Base-by-base conservation (phyloP, 2,329 filamentous ascomycete species). In the Aspergillus puulaauensis region DNA sequence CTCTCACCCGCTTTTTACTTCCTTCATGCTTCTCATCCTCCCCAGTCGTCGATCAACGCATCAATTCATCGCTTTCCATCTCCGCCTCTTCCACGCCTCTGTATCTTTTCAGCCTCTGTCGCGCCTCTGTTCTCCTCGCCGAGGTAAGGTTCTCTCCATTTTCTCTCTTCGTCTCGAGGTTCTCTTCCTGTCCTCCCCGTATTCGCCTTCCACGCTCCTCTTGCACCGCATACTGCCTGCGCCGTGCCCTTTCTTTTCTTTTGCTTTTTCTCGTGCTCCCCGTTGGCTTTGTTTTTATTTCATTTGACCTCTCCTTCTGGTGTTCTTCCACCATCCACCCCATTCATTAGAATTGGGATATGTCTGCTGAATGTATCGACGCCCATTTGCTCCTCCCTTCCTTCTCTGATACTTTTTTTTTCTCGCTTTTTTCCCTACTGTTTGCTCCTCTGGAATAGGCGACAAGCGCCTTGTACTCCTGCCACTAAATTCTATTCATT, bases 381-480 rank as follows among this genome's bases (percentile, higher is more conserved):
- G 15, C 19, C n/a, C 46, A 39, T 15, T 48, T 31, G 33, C 46
- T 47, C 6, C 52, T 43, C 24, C 24, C 17, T 40, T 50, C 21
- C 8, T 37, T 51, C 24, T 21, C 27, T 35, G 43, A 44, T 55
- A 48, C 52, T 53, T 51, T 49, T 33, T 37, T 57, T 31, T 15
- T 58, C 49, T 17, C 48, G 17, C 27, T 31, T 55, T 55, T 33
- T 39, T 48, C 35, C 41, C 21, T 47, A 21, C 41, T 35, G 47
- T 41, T 46, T 47, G 41, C 12, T 52, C n/a, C 45, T 53, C 39
- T 33, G 21, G n/a, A 31, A 47, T 52, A 41, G 31, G 37, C 39
- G 50, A 44, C 55, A 57, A 53, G 49, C 50, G 49, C 50, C 40
- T 48, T 57, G 44, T 57, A 57, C 54, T 57, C 49, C 43, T 24